Evolutionary conservation across 495 filamentous ascomycete species (phyloP).

Genomic region (Lasiosphaeria miniovina): DNA sequence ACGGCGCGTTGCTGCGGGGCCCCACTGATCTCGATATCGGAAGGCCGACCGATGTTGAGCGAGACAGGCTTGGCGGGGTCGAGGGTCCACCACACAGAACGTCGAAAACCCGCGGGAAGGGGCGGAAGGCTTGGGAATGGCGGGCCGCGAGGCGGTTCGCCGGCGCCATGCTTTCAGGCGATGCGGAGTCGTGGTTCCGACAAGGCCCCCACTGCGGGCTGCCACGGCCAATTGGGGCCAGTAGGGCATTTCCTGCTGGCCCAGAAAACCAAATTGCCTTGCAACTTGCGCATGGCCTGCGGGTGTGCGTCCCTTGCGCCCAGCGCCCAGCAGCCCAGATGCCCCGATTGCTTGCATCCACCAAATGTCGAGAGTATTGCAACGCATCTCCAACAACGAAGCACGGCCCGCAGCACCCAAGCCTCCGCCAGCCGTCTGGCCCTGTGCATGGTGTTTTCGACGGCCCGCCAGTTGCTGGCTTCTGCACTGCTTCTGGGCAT

Average conservation of each 20-base stretch:
- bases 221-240: slow-evolving; percentile 16
- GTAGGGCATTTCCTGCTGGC: slow-evolving; percentile 17
- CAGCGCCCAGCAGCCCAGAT: background rate
- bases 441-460: background rate
- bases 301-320: background rate
- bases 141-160: slow-evolving; percentile 35
- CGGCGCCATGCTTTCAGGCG: slow-evolving; percentile 34
- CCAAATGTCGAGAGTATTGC: too few species aligned
- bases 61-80: background rate
- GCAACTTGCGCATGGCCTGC: background rate
- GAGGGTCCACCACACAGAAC: too few species aligned
- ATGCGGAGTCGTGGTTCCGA: slow-evolving; percentile 37
- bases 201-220: slow-evolving; percentile 11
- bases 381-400: too few species aligned
- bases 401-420: background rate
- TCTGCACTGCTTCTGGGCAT: too few species aligned
- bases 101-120: too few species aligned
- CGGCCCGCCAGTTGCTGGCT: too few species aligned
- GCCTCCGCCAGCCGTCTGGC: background rate
- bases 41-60: background rate
- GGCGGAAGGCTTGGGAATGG: slow-evolving; percentile 28
- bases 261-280: slow-evolving; percentile 2
- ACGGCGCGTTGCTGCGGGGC: background rate
- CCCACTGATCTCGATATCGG: background rate
- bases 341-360: too few species aligned